phyloP scores from a whole-genome alignment of 2,329 filamentous ascomycete species.

The Aspergillus floridensis region DNA sequence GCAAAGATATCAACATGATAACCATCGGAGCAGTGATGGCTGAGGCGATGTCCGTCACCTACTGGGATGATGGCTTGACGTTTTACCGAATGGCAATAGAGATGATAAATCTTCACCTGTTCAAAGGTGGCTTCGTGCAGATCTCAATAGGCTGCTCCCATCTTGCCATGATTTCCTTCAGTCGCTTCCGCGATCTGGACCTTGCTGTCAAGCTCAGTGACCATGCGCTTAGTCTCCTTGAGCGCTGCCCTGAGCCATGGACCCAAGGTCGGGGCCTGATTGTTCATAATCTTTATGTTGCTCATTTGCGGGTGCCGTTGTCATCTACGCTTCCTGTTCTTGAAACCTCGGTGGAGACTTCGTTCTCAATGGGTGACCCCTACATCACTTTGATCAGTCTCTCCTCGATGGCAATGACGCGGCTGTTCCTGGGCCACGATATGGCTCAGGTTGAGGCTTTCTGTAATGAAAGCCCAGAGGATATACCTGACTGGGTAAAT shows the following conservation, averaged over 20 bases:
- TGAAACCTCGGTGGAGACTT: constrained; percentile 55
- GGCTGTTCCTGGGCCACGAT: constrained; percentile 57
- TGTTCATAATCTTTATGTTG: constrained; percentile 59
- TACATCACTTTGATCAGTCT: constrained; percentile 58
- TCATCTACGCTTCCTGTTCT: constrained; percentile 52
- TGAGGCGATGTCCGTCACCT: constrained; percentile 57
- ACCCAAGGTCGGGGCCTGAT: constrained; percentile 57
- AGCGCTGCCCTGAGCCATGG: constrained; percentile 53
- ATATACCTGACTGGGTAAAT: constrained; percentile 55
- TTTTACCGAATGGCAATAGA: constrained; percentile 61
- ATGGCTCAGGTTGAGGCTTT: constrained; percentile 58
- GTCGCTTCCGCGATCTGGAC: constrained; percentile 57
- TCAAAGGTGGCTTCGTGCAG: constrained; percentile 56
- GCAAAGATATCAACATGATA: constrained; percentile 42
- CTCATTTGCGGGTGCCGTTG: constrained; percentile 57
- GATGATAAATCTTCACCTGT: constrained; percentile 56
- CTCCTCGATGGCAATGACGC: constrained; percentile 57
- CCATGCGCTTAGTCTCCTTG: constrained; percentile 53
- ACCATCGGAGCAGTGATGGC: constrained; percentile 56
- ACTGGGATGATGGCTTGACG: constrained; percentile 59
- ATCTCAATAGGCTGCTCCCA: constrained; percentile 59
- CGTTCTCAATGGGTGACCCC: constrained; percentile 57
- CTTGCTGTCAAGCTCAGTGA: constrained; percentile 55
- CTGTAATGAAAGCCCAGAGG: constrained; percentile 56
- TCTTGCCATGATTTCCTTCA: constrained; percentile 55